Percentiles rank a stretch among this genome's conserved stretches.
Conservation (phyloP, 2,329 filamentous ascomycete genomes). For the Fusarium chlamydosporum region DNA sequence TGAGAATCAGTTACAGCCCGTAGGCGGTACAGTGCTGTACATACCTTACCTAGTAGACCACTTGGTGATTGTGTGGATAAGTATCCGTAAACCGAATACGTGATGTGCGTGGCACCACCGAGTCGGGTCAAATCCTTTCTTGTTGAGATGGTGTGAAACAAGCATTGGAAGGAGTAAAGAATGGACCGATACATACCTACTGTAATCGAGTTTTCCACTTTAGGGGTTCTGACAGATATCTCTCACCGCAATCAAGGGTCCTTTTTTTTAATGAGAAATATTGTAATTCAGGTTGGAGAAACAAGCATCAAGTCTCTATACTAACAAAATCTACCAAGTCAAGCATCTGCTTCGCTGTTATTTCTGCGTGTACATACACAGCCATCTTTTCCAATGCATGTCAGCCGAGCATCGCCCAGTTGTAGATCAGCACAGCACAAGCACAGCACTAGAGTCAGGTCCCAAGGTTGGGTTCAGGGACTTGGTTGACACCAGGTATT, state of each 20-base stretch:
- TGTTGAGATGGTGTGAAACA: conserved; percentile 40
- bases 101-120: conserved; percentile 36
- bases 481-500: conserved; percentile 41
- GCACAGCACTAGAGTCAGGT: conserved; percentile 37
- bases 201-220: neutral
- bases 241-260: neutral
- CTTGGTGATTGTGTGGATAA: conserved; percentile 21
- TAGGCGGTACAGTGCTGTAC: conserved; percentile 1
- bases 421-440: conserved; percentile 37
- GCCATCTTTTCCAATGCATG: conserved; percentile 39
- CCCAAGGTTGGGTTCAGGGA: conserved; percentile 40
- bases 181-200: conserved; percentile 14
- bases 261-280: neutral
- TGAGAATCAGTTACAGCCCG: conserved; percentile 12
- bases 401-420: conserved; percentile 44
- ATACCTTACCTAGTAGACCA: too few relatives aligned
- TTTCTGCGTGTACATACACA: conserved; percentile 21
- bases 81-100: conserved; percentile 23
- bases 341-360: conserved; percentile 15
- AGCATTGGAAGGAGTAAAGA: conserved; percentile 16
- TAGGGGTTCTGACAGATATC: conserved; percentile 9
- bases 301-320: conserved; percentile 26
- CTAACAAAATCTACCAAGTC: neutral
- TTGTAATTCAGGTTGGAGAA: neutral
- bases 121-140: conserved; percentile 36